phyloP scores from a whole-genome alignment of 2,329 filamentous ascomycete species.

The Aspergillus amoenus region DNA sequence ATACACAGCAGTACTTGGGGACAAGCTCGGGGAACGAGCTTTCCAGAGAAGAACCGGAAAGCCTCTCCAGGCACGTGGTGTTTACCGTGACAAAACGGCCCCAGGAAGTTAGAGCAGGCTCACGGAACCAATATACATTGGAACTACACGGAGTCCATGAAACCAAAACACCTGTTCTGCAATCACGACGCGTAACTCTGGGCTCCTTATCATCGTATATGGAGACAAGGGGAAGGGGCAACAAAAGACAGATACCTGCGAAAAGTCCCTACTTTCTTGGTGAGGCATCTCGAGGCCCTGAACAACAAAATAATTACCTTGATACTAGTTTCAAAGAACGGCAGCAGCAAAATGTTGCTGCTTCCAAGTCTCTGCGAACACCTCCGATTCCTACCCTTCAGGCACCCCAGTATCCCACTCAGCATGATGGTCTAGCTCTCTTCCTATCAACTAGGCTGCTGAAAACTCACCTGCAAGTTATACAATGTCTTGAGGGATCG shows the following conservation, averaged over 20 bases:
- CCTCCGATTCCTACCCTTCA: slow-evolving; percentile 24
- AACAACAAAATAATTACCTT: background rate
- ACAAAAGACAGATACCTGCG: slow-evolving; percentile 27
- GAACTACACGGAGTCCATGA: background rate
- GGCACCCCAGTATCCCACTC: slow-evolving; percentile 8
- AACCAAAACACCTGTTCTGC: background rate
- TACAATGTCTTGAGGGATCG: slow-evolving; percentile 20
- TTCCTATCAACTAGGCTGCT: slow-evolving; percentile 28
- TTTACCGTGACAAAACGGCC: background rate
- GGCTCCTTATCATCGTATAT: slow-evolving; percentile 53
- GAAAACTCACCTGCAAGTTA: slow-evolving; percentile 24
- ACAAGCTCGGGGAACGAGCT: background rate
- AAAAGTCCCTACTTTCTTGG: slow-evolving; percentile 27
- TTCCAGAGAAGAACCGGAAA: background rate
- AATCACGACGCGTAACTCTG: slow-evolving; percentile 31
- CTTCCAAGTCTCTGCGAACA: background rate
- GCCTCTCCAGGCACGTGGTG: background rate
- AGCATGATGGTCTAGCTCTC: slow-evolving; percentile 25
- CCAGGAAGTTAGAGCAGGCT: background rate
- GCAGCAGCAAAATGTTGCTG: background rate
- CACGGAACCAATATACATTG: background rate
- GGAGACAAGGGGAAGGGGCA: slow-evolving; percentile 42
- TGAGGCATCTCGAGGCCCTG: background rate
- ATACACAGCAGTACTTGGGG: no score
- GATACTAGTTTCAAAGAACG: background rate